These are phyloP conservation scores for Phytomonas francai DNA, from an alignment of 208 protist genomes.

Conservation along the genomic window DNA sequence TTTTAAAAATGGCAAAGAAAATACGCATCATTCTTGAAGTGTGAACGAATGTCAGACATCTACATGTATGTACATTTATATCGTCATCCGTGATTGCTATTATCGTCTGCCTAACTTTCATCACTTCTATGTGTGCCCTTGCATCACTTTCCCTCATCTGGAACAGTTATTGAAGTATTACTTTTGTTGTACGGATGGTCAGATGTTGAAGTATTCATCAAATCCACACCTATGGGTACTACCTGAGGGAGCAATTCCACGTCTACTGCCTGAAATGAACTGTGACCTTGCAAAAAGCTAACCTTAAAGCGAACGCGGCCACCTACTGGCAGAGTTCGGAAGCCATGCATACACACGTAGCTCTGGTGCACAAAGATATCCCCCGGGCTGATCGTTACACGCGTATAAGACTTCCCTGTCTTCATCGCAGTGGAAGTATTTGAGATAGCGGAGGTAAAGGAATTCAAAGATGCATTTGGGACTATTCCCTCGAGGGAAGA, in stretches of 20 bases:
- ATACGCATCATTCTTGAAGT: slow-evolving; percentile 3
- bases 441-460: slow-evolving; percentile 1
- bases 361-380: slow-evolving; percentile 72
- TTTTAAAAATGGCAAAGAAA: neutral
- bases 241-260: slow-evolving; percentile 31
- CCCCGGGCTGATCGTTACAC: slow-evolving; percentile 24
- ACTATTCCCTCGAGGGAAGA: neutral
- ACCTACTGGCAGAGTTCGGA: slow-evolving; percentile 39
- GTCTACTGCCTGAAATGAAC: slow-evolving; percentile 37
- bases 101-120: neutral
- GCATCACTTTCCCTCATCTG: neutral
- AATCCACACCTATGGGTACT: neutral
- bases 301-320: slow-evolving; percentile 47
- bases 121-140: neutral
- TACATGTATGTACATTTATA: slow-evolving; percentile 9
- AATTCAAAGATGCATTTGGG: neutral
- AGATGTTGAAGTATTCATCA: neutral
- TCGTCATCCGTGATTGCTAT: slow-evolving; percentile 8
- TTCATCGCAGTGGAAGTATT: neutral
- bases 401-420: slow-evolving; percentile 11
- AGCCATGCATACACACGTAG: slow-evolving; percentile 51
- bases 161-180: too few relatives aligned
- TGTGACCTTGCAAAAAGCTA: slow-evolving; percentile 33
- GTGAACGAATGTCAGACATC: slow-evolving; percentile 1
- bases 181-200: neutral